Evolutionary conservation across 768 basidiomycete genomes (phyloP).

Genomic region (Candolleomyces efflorescens): DNA sequence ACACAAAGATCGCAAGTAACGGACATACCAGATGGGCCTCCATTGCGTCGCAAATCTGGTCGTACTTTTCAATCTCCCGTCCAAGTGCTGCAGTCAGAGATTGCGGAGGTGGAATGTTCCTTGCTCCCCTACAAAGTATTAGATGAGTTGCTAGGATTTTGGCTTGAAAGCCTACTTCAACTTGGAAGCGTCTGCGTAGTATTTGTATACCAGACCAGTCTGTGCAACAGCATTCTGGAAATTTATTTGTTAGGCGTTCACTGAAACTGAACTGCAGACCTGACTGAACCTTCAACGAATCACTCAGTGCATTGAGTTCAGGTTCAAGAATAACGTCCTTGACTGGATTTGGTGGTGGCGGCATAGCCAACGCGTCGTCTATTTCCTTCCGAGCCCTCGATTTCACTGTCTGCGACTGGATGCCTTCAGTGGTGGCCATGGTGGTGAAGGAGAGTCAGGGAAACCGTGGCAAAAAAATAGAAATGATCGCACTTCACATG

Average conservation of each 20-base stretch:
- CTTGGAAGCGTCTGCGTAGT: conserved; percentile 52
- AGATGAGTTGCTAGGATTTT: neutral
- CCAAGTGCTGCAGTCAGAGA: conserved; percentile 62
- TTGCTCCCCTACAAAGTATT: conserved; percentile 22
- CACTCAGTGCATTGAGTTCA: conserved; percentile 57
- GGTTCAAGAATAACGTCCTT: conserved; percentile 46
- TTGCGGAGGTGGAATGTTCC: conserved; percentile 44
- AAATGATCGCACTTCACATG: neutral
- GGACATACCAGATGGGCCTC: conserved; percentile 63
- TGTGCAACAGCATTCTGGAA: conserved; percentile 59
- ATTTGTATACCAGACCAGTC: conserved; percentile 67
- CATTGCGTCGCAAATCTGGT: conserved; percentile 74
- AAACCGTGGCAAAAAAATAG: neutral
- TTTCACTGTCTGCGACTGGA: neutral
- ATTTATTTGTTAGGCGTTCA: neutral
- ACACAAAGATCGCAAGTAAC: neutral
- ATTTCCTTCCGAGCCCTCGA: conserved; percentile 17
- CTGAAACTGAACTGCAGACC: no score
- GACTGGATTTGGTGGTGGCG: conserved; percentile 44
- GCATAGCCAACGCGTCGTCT: conserved; percentile 42
- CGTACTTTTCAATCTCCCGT: conserved; percentile 73
- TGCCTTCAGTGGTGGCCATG: conserved; percentile 1
- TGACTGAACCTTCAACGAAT: conserved; percentile 49
- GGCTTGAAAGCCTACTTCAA: neutral
- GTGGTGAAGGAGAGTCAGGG: neutral